Evolutionary conservation across 306 rosid genomes (phyloP).

Genomic region (Inga laurina): DNA sequence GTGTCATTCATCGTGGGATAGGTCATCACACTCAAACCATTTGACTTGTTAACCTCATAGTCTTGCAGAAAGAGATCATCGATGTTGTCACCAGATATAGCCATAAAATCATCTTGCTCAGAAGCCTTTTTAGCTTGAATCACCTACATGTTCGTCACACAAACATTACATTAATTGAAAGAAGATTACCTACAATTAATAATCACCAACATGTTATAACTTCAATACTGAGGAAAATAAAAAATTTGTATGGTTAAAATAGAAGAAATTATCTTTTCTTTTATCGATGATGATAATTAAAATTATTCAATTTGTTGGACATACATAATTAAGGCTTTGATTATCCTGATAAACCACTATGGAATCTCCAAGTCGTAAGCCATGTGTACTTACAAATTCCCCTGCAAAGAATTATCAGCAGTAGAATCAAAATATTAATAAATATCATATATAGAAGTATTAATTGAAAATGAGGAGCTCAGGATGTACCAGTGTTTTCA

Average conservation of each 20-base stretch:
- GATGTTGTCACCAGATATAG: constrained; percentile 18
- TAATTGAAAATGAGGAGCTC: neutral
- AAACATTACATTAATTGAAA: neutral
- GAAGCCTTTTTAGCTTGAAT: constrained; percentile 65
- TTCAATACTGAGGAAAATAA: neutral
- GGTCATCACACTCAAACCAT: constrained; percentile 40
- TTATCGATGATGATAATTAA: neutral
- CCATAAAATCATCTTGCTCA: constrained; percentile 45
- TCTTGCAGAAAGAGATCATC: constrained; percentile 46
- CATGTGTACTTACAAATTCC: constrained; percentile 76
- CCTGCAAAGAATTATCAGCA: constrained; percentile 45
- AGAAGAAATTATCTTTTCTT: neutral
- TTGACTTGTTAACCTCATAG: constrained; percentile 49
- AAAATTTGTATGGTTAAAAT: neutral
- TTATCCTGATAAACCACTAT: constrained; percentile 70
- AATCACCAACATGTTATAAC: neutral
- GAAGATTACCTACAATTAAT: neutral
- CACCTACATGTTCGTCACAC: constrained; percentile 42
- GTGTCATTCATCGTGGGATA: constrained; percentile 42
- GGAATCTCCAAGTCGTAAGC: constrained; percentile 73
- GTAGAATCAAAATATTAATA: neutral
- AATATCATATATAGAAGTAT: neutral
- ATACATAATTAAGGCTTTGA: constrained; percentile 67
- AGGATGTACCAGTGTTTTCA: constrained; percentile 81
- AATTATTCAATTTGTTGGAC: neutral